Evolutionary conservation across 75 land plant species (phyloP).

Genomic region (Selaginella moellendorffii): DNA sequence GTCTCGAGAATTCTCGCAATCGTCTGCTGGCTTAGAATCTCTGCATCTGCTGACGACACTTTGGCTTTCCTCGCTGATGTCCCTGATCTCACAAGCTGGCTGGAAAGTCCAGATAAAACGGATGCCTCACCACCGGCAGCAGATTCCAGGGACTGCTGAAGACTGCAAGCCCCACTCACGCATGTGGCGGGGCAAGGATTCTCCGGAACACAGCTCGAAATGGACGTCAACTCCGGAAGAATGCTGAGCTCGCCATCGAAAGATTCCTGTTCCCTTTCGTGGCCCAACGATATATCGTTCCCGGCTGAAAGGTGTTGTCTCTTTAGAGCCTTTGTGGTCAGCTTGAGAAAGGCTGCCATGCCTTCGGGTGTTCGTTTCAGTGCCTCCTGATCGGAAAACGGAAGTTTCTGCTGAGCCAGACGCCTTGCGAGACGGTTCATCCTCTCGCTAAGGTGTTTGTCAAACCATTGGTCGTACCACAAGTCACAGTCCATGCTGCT

Average conservation of each 20-base stretch:
- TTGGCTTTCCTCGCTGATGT: not conserved
- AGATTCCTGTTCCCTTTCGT: not conserved
- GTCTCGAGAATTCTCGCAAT: not conserved
- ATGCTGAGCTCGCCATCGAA: not conserved
- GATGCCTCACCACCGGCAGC: not conserved
- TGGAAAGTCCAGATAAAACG: not conserved
- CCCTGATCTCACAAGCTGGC: not conserved
- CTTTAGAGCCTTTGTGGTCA: not conserved
- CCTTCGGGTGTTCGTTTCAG: not conserved
- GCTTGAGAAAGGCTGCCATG: not conserved
- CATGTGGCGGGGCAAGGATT: not conserved
- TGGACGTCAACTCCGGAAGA: not conserved
- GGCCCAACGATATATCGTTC: not conserved
- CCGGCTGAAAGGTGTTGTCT: not conserved
- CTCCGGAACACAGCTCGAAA: not conserved
- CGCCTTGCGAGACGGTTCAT: not conserved
- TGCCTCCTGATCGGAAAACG: not conserved
- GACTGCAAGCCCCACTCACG: not conserved
- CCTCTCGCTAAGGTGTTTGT: not conserved
- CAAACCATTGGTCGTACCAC: not conserved
- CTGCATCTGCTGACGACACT: not conserved
- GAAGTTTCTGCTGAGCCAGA: not conserved
- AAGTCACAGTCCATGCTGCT: not conserved
- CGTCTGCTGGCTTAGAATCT: not conserved
- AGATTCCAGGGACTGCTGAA: not conserved